Evolutionary conservation across 2,329 filamentous ascomycete species (phyloP), one percentile per base, ranked within the genome.

Genomic region (Cytospora paraplurivora): DNA sequence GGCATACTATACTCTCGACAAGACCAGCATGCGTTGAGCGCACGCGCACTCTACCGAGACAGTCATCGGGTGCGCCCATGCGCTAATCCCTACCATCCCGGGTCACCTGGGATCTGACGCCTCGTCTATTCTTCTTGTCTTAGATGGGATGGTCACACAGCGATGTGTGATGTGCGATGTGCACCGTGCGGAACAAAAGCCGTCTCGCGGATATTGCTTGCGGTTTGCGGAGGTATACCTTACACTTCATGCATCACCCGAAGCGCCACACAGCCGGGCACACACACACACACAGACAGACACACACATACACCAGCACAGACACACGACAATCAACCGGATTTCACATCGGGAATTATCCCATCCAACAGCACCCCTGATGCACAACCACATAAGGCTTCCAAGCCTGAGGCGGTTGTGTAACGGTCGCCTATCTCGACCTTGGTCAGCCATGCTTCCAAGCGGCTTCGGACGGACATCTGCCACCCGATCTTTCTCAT

Each of bases 41-140:
- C 51, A 65, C 41, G 51, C 59, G 63, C 59, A 56, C 41, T 33
- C 59, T 44, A 17, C 55, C 59, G 55, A 62, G 55, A 62, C 63
- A 50, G 27, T 59, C 37, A 57, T 54, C 63, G 59, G 63, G 41
- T 65, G 49, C 35, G 50, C 44, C 54, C 55, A 62, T 13, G 54
- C 55, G 63, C 60, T 38, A 59, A 65, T 62, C 59, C 44, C 49
- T 62, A 15, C 51, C 32, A 17, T 13, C 54, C 41, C 56, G 47
- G 47, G 37, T 44, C 37, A 37, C 32, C 52, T 50, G 47, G 52
- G 41, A 33, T 52, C 49, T 59, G 57, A 38, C 10, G 49, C 15
- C 51, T 59, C 49, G 62, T 50, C 58, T 60, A 55, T 49, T 55
- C 55, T 11, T 13, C 49, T 38, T 44, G 8, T 35, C 17, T 35